Percentiles rank a stretch among this genome's conserved stretches.
Evolutionary conservation across 2,329 filamentous ascomycete species (phyloP).

Genomic region (Colletotrichum gigasporum): DNA sequence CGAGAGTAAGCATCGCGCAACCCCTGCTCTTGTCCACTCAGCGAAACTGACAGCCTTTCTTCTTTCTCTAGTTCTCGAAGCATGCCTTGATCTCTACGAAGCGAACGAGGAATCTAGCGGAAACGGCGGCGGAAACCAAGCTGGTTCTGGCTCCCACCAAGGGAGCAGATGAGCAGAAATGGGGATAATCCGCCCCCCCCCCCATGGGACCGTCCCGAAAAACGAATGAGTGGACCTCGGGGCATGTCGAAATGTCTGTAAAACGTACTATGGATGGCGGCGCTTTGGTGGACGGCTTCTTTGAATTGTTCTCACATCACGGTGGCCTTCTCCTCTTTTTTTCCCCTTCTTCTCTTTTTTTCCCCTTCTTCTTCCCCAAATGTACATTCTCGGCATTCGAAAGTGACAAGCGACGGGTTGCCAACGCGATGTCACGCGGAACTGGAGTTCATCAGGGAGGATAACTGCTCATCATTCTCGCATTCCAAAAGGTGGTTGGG

Average conservation of each 20-base stretch:
- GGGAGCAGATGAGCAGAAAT: slow-evolving; percentile 23
- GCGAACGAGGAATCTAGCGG: slow-evolving; percentile 45
- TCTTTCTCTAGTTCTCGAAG: slow-evolving; percentile 42
- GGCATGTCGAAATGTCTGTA: slow-evolving; percentile 4
- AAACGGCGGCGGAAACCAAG: slow-evolving; percentile 35
- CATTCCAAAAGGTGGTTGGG: slow-evolving; percentile 25
- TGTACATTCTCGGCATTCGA: slow-evolving; percentile 26
- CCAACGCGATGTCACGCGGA: slow-evolving; percentile 26
- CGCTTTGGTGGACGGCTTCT: slow-evolving; percentile 8
- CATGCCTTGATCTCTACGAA: slow-evolving; percentile 57
- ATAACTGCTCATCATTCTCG: slow-evolving; percentile 24
- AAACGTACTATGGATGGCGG: background rate
- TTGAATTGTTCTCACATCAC: background rate
- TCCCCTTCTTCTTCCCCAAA: background rate
- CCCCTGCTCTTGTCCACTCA: too few relatives aligned
- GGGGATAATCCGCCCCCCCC: background rate
- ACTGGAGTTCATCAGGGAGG: slow-evolving; percentile 23
- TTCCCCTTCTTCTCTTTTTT: background rate
- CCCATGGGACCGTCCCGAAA: slow-evolving; percentile 1
- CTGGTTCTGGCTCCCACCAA: slow-evolving; percentile 26
- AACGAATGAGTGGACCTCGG: background rate
- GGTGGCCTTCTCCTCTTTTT: background rate
- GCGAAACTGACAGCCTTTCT: slow-evolving; percentile 7
- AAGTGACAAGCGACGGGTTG: background rate
- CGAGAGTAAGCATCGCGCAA: slow-evolving; percentile 67